phyloP scores from a whole-genome alignment of 768 basidiomycete genomes.

The Royoungia palumana region DNA sequence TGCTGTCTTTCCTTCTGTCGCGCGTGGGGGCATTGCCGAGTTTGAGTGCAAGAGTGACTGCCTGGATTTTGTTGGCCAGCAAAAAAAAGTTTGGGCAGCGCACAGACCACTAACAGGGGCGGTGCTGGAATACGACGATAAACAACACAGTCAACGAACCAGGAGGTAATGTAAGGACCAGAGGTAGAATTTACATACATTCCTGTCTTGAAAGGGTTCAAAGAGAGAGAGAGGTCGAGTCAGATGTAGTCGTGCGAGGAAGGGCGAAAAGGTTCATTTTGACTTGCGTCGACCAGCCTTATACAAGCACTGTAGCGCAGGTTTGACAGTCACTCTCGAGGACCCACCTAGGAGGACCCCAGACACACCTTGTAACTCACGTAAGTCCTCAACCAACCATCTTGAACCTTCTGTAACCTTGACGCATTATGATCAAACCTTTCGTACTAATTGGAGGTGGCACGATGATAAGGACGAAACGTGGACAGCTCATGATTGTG shows the following conservation, averaged over 20 bases:
- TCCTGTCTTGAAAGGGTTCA: slow-evolving; percentile 6
- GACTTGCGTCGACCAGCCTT: slow-evolving; percentile 54
- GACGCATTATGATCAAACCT: slow-evolving; percentile 2
- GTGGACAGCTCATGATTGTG: slow-evolving; percentile 1
- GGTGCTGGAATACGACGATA: slow-evolving; percentile 9
- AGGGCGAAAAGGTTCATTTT: slow-evolving; percentile 49
- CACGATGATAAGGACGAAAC: slow-evolving; percentile 6
- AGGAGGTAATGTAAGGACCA: slow-evolving; percentile 6
- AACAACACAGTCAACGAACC: slow-evolving; percentile 1
- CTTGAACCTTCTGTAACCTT: not conserved
- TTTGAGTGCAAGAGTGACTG: slow-evolving; percentile 10
- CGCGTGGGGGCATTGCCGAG: slow-evolving; percentile 42
- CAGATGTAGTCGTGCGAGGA: slow-evolving; percentile 36
- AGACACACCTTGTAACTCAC: slow-evolving; percentile 21
- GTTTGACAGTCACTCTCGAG: slow-evolving; percentile 23
- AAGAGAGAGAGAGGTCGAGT: slow-evolving; percentile 11
- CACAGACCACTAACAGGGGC: slow-evolving; percentile 33
- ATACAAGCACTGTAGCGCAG: slow-evolving; percentile 39
- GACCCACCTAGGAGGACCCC: slow-evolving; percentile 28
- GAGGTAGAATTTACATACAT: slow-evolving; percentile 7
- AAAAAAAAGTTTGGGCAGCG: slow-evolving; percentile 23
- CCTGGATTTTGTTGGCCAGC: slow-evolving; percentile 8
- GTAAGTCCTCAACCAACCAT: slow-evolving; percentile 8
- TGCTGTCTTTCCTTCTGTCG: slow-evolving; percentile 36
- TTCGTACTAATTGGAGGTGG: not conserved